Conservation (phyloP, 148 eudicot species). For the Rheum nobile region DNA sequence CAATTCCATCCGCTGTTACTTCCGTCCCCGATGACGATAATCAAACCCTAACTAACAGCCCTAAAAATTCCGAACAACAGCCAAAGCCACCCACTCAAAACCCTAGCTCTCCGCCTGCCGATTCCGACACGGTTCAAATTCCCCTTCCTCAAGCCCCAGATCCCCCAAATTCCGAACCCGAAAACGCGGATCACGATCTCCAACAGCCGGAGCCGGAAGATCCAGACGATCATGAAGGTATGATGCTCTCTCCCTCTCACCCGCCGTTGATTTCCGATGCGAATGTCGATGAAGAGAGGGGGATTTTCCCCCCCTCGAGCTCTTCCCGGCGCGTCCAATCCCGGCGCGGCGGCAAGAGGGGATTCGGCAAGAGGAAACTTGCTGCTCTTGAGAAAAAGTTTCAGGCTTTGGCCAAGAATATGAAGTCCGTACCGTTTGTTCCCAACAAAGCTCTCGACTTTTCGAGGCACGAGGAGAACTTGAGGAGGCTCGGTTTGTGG, state of each 20-base stretch:
- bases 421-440: constrained; percentile 55
- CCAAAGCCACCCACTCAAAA: not conserved
- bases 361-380: constrained; percentile 1
- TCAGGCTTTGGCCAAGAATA: constrained; percentile 18
- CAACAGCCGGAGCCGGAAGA: not conserved
- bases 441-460: constrained; percentile 42
- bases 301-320: not conserved
- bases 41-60: not conserved
- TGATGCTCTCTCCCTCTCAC: not conserved
- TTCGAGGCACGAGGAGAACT: constrained; percentile 26
- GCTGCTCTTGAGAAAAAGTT: constrained; percentile 35
- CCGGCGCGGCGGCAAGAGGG: constrained; percentile 29
- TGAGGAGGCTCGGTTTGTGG: constrained; percentile 61
- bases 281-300: not conserved
- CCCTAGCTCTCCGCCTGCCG: not conserved
- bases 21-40: not conserved
- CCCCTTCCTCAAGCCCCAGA: not conserved
- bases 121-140: not conserved
- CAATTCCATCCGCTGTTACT: not conserved
- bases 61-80: not conserved
- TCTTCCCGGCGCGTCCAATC: constrained; percentile 13
- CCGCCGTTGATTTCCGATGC: not conserved
- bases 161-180: not conserved
- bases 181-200: not conserved
- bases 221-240: not conserved